These are phyloP conservation scores for Malassezia nana DNA, from an alignment of 1,284 basidiomycete genomes.

Conservation along the genomic window DNA sequence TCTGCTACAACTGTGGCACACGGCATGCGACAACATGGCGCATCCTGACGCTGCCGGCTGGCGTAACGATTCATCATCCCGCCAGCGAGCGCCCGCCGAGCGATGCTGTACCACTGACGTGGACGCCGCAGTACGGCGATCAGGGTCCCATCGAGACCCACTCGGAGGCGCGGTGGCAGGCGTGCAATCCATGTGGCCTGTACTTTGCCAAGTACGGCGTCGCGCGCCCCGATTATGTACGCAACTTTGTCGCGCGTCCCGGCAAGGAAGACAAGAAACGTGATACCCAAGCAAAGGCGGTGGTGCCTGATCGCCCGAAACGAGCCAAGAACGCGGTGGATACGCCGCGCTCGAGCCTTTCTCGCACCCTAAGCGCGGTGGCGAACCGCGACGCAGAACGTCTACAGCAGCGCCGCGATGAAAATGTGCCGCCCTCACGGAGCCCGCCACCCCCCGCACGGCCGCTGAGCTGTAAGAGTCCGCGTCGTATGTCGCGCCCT, in stretches of 20 bases:
- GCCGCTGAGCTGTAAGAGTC: conserved; percentile 7
- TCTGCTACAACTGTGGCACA: conserved; percentile 43
- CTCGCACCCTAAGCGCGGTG: conserved; percentile 6
- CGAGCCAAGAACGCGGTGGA: not conserved
- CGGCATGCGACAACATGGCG: conserved; percentile 30
- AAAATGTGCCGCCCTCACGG: conserved; percentile 1
- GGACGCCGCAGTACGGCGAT: conserved; percentile 7
- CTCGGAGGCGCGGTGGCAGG: conserved; percentile 28
- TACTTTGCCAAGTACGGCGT: conserved; percentile 37
- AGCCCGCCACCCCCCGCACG: not conserved
- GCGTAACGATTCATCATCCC: conserved; percentile 24
- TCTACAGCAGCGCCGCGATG: conserved; percentile 3
- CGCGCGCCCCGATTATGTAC: conserved; percentile 31
- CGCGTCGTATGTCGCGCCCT: not conserved
- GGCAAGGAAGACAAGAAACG: conserved; percentile 6
- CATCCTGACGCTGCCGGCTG: conserved; percentile 25
- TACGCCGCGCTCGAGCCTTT: not conserved
- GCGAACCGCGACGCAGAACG: conserved; percentile 8
- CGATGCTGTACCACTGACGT: conserved; percentile 16
- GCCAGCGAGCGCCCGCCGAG: conserved; percentile 23
- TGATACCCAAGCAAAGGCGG: not conserved
- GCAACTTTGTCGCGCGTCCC: conserved; percentile 16
- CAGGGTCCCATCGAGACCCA: conserved; percentile 20
- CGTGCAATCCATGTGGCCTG: conserved; percentile 43
- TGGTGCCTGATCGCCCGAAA: not conserved